Conservation (phyloP, 345 rosid genomes). For the Raphanus sativus region DNA sequence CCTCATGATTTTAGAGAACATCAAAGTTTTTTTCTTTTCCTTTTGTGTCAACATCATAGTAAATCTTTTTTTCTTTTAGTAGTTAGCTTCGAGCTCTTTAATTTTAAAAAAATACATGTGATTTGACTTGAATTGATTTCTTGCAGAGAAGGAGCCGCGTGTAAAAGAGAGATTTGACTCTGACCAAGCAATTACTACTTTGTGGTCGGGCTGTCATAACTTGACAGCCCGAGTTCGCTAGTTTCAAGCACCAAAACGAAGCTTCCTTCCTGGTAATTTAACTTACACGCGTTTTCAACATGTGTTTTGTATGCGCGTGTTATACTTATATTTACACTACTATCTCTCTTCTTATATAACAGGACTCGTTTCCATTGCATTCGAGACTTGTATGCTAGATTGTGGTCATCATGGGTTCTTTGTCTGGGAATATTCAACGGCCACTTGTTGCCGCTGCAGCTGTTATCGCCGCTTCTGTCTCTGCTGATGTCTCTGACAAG, state of each 20-base stretch:
- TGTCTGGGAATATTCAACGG: conserved; percentile 75
- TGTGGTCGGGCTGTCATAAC: conserved; percentile 31
- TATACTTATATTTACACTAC: background rate
- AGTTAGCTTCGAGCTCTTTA: background rate
- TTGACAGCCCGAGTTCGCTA: conserved; percentile 38
- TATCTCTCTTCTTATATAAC: conserved; percentile 11
- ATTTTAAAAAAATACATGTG: background rate
- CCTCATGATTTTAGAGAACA: background rate
- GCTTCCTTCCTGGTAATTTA: conserved; percentile 30
- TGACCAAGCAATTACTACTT: conserved; percentile 6
- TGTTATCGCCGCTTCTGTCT: conserved; percentile 68
- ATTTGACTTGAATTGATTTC: conserved; percentile 12
- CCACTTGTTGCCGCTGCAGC: conserved; percentile 88
- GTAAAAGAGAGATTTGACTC: conserved; percentile 25
- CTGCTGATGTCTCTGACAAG: conserved; percentile 63
- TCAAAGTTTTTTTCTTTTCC: background rate
- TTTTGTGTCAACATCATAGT: conserved; percentile 31
- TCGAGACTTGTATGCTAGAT: conserved; percentile 39
- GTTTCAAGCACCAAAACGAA: background rate
- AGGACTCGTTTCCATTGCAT: background rate
- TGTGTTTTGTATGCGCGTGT: conserved; percentile 12
- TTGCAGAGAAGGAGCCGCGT: conserved; percentile 17
- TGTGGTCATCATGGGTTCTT: conserved; percentile 60
- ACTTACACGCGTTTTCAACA: conserved; percentile 26
- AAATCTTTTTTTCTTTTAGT: background rate